phyloP scores from a whole-genome alignment of 2,329 filamentous ascomycete species.

The Plenodomus lindquistii region DNA sequence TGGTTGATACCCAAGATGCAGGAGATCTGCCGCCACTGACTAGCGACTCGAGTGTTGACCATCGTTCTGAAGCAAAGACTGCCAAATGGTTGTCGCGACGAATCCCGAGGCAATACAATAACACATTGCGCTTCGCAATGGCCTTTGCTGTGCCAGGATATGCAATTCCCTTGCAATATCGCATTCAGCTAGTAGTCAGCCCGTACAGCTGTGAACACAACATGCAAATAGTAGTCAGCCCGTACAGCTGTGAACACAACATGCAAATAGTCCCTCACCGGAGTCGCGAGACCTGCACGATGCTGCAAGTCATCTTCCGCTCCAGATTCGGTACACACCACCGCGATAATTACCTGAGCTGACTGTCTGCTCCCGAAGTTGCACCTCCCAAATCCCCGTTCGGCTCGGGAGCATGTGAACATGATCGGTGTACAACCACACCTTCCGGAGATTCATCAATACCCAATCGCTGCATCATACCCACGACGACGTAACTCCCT shows the following conservation, averaged over 20 bases:
- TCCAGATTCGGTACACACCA: conserved; percentile 11
- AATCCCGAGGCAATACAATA: background rate
- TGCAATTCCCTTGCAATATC: conserved; percentile 3
- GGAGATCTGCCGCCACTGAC: background rate
- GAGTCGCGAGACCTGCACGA: conserved; percentile 3
- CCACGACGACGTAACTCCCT: background rate
- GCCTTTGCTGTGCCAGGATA: background rate
- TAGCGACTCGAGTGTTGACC: background rate
- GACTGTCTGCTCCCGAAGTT: conserved; percentile 2
- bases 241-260: background rate
- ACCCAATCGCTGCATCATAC: background rate
- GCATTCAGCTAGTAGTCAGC: conserved; percentile 8
- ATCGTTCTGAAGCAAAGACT: background rate
- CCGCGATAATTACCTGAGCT: conserved; percentile 8
- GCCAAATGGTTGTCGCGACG: background rate
- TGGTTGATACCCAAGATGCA: background rate
- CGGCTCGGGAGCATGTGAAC: background rate
- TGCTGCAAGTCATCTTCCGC: conserved; percentile 20
- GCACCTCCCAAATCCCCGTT: background rate
- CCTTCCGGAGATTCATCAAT: background rate
- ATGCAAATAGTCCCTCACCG: conserved; percentile 1
- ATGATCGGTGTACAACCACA: background rate
- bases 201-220: background rate
- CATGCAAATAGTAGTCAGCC: conserved; percentile 6
- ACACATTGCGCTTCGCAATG: background rate